A percentile compares a stretch with the other conserved stretches of the same genome.
These are phyloP conservation scores for Tausonia pullulans DNA, from an alignment of 1,284 basidiomycete genomes.

Conservation along the genomic window DNA sequence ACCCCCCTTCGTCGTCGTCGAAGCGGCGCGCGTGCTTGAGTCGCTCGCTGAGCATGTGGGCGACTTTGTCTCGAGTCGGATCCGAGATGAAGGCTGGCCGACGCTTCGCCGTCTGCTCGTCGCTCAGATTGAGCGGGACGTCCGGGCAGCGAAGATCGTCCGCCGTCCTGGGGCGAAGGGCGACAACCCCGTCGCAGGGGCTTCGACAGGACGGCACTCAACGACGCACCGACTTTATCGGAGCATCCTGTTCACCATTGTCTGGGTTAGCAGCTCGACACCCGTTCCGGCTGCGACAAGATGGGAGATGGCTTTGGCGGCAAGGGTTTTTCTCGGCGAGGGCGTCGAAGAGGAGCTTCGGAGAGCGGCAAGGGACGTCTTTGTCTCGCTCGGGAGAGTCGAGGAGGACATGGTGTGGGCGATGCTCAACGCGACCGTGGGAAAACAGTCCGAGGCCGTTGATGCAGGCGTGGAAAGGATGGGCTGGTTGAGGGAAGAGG, in stretches of 20 bases:
- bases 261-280: conserved; percentile 49
- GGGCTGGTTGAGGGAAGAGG: conserved; percentile 7
- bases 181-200: background rate
- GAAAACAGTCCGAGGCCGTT: background rate
- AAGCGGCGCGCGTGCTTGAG: conserved; percentile 59
- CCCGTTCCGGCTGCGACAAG: conserved; percentile 47
- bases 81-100: conserved; percentile 87
- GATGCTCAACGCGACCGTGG: conserved; percentile 39
- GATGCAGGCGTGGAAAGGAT: background rate
- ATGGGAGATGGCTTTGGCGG: conserved; percentile 6
- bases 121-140: conserved; percentile 50
- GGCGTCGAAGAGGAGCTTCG: conserved; percentile 63
- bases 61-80: conserved; percentile 64
- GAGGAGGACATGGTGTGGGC: conserved; percentile 78
- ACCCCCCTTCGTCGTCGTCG: conserved; percentile 63
- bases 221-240: background rate
- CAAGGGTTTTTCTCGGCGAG: conserved; percentile 37
- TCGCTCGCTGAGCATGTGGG: conserved; percentile 56
- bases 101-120: conserved; percentile 51
- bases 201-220: background rate
- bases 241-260: conserved; percentile 53
- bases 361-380: conserved; percentile 51
- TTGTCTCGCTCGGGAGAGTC: conserved; percentile 45
- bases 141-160: background rate
- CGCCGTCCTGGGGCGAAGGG: background rate